Conservation (phyloP, 1,284 basidiomycete species). For the Thecaphora frezii region DNA sequence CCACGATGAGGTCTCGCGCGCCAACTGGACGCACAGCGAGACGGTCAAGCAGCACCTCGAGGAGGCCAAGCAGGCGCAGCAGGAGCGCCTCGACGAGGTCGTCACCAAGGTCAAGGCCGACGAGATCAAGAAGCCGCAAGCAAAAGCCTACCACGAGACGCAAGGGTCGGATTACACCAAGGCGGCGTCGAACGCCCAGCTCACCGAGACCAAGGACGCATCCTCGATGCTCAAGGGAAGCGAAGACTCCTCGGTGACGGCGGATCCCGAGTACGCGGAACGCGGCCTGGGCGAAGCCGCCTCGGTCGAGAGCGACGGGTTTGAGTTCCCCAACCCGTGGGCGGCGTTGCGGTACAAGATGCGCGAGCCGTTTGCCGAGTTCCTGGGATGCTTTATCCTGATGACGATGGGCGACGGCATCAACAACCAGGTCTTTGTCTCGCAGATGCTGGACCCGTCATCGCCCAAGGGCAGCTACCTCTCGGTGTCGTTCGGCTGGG, state of each 20-base stretch:
- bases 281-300: slow-evolving; percentile 13
- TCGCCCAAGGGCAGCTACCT: slow-evolving; percentile 38
- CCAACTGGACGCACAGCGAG: slow-evolving; percentile 32
- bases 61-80: slow-evolving; percentile 12
- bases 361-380: slow-evolving; percentile 48
- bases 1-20: slow-evolving; percentile 37
- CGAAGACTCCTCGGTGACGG: slow-evolving; percentile 4
- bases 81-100: slow-evolving; percentile 14
- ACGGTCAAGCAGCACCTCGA: slow-evolving; percentile 28
- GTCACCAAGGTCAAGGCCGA: slow-evolving; percentile 16
- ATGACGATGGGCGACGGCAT: slow-evolving; percentile 52
- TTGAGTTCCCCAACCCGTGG: slow-evolving; percentile 46
- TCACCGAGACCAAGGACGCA: slow-evolving; percentile 7
- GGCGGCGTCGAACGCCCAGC: no score
- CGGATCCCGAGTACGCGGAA: slow-evolving; percentile 21
- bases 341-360: slow-evolving; percentile 39
- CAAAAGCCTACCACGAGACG: no score
- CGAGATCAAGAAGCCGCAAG: slow-evolving; percentile 2
- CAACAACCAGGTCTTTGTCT: slow-evolving; percentile 47
- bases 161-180: slow-evolving; percentile 4
- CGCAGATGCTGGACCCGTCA: slow-evolving; percentile 22
- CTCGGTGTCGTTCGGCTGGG: slow-evolving; percentile 51
- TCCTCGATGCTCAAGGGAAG: slow-evolving; percentile 9
- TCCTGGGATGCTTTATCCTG: slow-evolving; percentile 45
- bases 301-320: slow-evolving; percentile 15